Base-by-base conservation (phyloP, 495 filamentous ascomycete genomes). In the Penicillium atrosanguineum region DNA sequence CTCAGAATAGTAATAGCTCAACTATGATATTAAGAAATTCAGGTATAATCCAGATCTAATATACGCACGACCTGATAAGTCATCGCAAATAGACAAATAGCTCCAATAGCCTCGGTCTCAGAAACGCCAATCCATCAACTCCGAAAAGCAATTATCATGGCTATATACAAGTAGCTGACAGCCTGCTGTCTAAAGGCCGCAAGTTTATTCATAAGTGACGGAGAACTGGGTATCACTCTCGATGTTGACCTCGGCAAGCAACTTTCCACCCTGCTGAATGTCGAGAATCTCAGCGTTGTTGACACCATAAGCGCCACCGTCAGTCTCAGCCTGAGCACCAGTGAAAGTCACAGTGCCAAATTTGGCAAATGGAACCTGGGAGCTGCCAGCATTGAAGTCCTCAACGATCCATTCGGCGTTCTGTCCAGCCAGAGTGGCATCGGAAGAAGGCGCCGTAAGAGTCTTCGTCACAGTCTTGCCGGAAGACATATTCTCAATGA, bases 371-470 rank as follows among this genome's bases (percentile, higher is more conserved):
- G 74, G 69, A 0, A 86, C 82, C 52, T 78, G 68, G 8, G 48
- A 15, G 44, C 61, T 63, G 20, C 77, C 76, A 3, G 69, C 61
- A 49, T 79, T 70, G 56, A 81, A 86, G 50, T 86, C 83, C 70
- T 87, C 83, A 25, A 87, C 79, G 49, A 87, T 85, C 83, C 82
- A 87, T 52, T 87, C 83, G 14, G 79, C 83, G 56, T 86, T 85
- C 46, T 69, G 58, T 29, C 69, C 67, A 46, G 63, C 69, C 34
- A 78, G 61, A 6, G 68, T 75, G 19, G 73, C 69, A 18, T 52
- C 49, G 5, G 66, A 36, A 1, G 64, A 61, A 12, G 71, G 69
- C 3, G 70, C 73, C 6, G 62, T 69, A 39, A 86, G 72, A 2
- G 70, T 75, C 62, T 83, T 72, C 26, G 74, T 74, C 19, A 82